Base-by-base conservation (phyloP, 164 flowering plant species). In the Saururus chinensis region DNA sequence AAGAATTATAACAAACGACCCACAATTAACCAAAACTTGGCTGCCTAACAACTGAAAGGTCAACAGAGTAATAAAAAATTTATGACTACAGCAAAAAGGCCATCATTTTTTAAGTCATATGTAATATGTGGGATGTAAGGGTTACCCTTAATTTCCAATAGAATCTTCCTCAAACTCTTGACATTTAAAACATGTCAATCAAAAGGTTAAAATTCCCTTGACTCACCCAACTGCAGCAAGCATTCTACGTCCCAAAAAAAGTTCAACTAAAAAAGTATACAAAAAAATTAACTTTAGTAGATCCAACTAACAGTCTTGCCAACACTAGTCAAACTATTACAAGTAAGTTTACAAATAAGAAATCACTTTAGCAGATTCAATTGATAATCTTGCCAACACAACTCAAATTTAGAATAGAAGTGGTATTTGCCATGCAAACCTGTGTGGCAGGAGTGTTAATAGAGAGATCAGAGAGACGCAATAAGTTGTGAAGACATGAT, bases 401-500 rank as follows among this genome's bases (percentile, higher is more conserved):
- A 11, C 49, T 12, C 11, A 59, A 56, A 41, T 40, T n/a, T n/a
- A n/a, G 35, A 61, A 45, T 48, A 24, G 22, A 24, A 2, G 8
- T 12, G 19, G 45, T 16, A 17, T 23, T 16, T 23, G 21, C 35
- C 30, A 23, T 12, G 51, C 80, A 49, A 83, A 92, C 96, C 65
- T 80, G 80, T 65, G 83, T 82, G 48, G 66, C 55, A 57, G 65
- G 68, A 26, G 64, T 68, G 65, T 71, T 66, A 51, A 51, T 57
- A 20, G 82, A 75, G 40, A 90, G 67, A 73, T 87, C 80, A 56
- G 89, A 72, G 62, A 93, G 89, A 61, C 17, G 12, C 1, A 84
- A 79, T 59, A 76, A 66, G 57, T 79, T 79, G 37, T 85, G 92
- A 57, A 90, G 96, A 73, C 97, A 87, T 56, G 92, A 73, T 12